Evolutionary conservation across 139 green algal genomes (phyloP), one percentile per base, ranked within the genome.

Genomic region (Limnomonas spitsbergensis): DNA sequence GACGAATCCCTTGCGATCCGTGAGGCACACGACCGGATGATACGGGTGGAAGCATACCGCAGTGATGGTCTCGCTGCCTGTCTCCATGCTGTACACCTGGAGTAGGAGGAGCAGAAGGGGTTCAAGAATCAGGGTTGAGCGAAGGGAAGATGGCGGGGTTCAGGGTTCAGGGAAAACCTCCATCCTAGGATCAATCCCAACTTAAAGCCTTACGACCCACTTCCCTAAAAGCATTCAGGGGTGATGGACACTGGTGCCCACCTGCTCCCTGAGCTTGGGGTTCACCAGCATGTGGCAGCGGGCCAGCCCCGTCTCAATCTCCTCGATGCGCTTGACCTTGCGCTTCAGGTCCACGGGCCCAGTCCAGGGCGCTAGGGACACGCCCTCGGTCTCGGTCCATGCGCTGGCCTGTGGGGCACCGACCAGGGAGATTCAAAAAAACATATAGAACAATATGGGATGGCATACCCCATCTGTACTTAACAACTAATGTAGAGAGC

Each of bases 11-110:
- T 76, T 72, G 4, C 35, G 76, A 75, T 95, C 92, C 0, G 89
- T 87, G 0, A 73, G 83, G 35, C 66, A 66, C 47, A 89, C 77
- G 9, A 94, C 66, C 27, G 89, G 85, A 38, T 91, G 86, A 82
- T 95, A 94, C 40, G 90, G 86, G 79, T 95, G 90, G 78, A 95
- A 90, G 66, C 86, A 73, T 27, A 96, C 52, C 0, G 89, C 88
- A 0, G 78, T 81, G 1, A 85, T 80, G n/a, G 73, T 52, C 31
- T 84, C 69, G 27, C 70, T 40, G 52, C 80, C 80, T 1, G 80
- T 89, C 73, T 90, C 84, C 4, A 91, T 82, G 1, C 80, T 80
- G 38, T 76, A 73, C 71, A 89, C 81, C 73, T 85, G 73, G 27
- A 37, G 31, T 42, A 61, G 14, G 20, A 61, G 47, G 47, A 61